phyloP scores from a whole-genome alignment of 2,329 filamentous ascomycete genomes.

The Xylariaceae sp. region DNA sequence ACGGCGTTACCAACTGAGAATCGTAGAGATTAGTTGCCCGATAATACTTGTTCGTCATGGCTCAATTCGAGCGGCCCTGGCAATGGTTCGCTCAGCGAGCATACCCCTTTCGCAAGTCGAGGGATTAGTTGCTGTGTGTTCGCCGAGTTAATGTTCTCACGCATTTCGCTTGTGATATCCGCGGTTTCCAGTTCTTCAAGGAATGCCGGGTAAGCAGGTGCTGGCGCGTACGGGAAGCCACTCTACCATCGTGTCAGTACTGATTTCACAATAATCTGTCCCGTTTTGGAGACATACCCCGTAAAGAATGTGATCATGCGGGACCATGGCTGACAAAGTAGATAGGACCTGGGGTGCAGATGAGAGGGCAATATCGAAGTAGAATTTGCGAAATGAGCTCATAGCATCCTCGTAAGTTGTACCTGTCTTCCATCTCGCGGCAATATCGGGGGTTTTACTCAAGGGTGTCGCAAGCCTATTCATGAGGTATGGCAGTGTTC shows the following conservation, averaged over 20 bases:
- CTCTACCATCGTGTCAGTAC: constrained; percentile 7
- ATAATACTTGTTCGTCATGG: too few species aligned
- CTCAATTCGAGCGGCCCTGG: too few species aligned
- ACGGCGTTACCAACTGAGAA: too few species aligned
- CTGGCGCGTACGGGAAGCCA: constrained; percentile 31
- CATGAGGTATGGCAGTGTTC: constrained; percentile 38
- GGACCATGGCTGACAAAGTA: constrained; percentile 4
- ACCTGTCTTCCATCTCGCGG: constrained; percentile 1
- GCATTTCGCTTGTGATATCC: not conserved
- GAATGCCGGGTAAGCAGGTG: not conserved
- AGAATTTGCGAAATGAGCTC: constrained; percentile 24
- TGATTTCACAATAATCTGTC: constrained; percentile 20
- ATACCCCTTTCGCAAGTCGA: not conserved
- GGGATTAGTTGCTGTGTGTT: not conserved
- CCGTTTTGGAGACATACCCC: constrained; percentile 11
- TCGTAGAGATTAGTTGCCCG: too few species aligned
- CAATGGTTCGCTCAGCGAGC: too few species aligned
- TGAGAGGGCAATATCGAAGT: constrained; percentile 33
- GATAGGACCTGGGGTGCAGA: constrained; percentile 6
- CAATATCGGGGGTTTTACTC: constrained; percentile 6
- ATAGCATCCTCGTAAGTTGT: not conserved
- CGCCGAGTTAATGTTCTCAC: not conserved
- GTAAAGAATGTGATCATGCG: constrained; percentile 4
- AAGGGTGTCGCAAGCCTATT: constrained; percentile 29
- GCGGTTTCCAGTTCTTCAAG: not conserved